Base-by-base conservation (phyloP, 441 rosid species). In the Gossypium davidsonii region DNA sequence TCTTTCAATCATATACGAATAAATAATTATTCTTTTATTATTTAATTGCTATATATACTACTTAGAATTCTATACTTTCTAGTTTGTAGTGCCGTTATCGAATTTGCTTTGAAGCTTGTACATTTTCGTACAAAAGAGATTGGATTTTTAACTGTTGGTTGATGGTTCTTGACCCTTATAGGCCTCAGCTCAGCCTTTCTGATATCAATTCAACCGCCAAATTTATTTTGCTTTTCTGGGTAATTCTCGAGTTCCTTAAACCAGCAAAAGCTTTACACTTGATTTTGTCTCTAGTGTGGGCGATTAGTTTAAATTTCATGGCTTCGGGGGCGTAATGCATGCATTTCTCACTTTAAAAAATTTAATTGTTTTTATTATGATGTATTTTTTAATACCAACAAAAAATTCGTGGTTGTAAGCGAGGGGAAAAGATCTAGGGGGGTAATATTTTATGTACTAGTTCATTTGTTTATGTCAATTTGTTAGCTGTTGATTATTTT, bases 31-130 rank as follows among this genome's bases (percentile, higher is more conserved):
- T 56, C n/a, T 21, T 57, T 10, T 3, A 21, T 56, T 21, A 56
- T 9, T 56, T 56, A 56, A 21, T 15, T 21, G 4, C 4, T 20
- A 25, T 25, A 25, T 58, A 26, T 26, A 26, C 15, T 11, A 12
- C 2, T 20, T 4, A n/a, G 4, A 14, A 10, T 61, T 62, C 0
- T 4, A 4, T 10, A 12, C 53, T 17, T 52, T 52, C 9, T 17
- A 52, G 1, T 42, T 42, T 11, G 53, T 64, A 18, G 39, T n/a
- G 46, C 63, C 72, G 58, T 56, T 1, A 15, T 44, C 14, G 58
- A 59, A 31, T 74, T 58, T 67, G 17, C 72, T 74, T 59, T 18
- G 60, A 58, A 68, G 26, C 67, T 58, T 17, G 28, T 46, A 6
- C 67, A 2, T 55, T 20, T 39, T 25, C 34, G 42, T 53, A 70